Evolutionary conservation across 2,329 filamentous ascomycete species (phyloP).

Genomic region (Fusarium liriodendri): DNA sequence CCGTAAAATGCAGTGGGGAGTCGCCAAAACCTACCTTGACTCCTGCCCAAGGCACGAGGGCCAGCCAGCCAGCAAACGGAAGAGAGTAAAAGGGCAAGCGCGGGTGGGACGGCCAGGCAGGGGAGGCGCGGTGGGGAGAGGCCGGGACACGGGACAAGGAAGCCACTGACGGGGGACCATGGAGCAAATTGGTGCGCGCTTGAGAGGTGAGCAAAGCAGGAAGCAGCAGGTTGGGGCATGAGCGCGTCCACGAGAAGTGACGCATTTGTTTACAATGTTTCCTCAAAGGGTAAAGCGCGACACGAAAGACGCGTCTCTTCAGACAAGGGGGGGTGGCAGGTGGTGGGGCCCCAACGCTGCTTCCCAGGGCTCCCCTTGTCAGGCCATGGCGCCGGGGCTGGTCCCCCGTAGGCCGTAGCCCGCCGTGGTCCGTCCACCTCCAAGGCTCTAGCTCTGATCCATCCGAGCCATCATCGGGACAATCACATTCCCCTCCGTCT

Average conservation of each 20-base stretch:
- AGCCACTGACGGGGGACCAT: conserved; percentile 12
- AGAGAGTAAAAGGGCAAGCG: conserved; percentile 17
- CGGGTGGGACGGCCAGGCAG: conserved; percentile 18
- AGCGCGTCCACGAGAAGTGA: conserved; percentile 42
- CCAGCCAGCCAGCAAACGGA: neutral
- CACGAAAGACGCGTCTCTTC: conserved; percentile 50
- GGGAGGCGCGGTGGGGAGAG: conserved; percentile 10
- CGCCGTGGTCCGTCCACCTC: conserved; percentile 29
- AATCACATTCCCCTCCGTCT: conserved; percentile 40
- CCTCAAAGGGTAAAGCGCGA: conserved; percentile 43
- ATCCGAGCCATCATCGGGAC: conserved; percentile 35
- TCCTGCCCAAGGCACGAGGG: neutral
- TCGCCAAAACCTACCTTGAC: conserved; percentile 12
- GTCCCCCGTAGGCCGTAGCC: conserved; percentile 31
- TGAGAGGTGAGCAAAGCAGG: conserved; percentile 2
- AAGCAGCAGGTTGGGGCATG: conserved; percentile 29
- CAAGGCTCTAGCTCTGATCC: conserved; percentile 32
- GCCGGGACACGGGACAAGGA: conserved; percentile 17
- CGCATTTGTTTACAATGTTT: conserved; percentile 54
- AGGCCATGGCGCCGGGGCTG: conserved; percentile 39
- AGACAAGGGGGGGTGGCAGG: conserved; percentile 36
- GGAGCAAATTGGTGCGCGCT: conserved; percentile 23
- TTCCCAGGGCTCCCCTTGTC: conserved; percentile 28
- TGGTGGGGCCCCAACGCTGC: conserved; percentile 28
- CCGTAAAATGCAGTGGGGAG: conserved; percentile 26